Conservation (phyloP, 176 grass and related monocot species). For the Zea luxurians region DNA sequence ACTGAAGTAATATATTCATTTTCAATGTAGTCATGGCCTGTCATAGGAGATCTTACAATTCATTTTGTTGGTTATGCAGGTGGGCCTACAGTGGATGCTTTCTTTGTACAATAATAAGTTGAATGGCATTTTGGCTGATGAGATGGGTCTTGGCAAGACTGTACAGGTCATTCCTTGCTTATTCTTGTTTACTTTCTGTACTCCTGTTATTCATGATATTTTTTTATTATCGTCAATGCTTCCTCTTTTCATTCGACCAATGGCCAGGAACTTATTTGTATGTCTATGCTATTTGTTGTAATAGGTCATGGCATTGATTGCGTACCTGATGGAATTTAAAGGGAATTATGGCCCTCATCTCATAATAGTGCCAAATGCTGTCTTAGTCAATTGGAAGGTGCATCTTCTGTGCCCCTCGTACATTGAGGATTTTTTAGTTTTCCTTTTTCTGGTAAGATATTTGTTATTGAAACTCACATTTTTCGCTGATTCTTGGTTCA, state of each 20-base stretch:
- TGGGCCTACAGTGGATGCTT: constrained; percentile 99
- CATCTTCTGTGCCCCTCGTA: constrained; percentile 30
- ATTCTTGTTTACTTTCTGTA: constrained; percentile 16
- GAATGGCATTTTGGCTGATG: constrained; percentile 99
- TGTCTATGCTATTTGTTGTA: constrained; percentile 11
- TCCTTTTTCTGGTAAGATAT: constrained; percentile 9
- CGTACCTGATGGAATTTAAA: constrained; percentile 99
- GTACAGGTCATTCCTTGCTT: constrained; percentile 69
- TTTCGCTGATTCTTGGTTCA: constrained; percentile 49
- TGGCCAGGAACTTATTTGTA: constrained; percentile 32
- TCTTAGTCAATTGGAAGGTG: constrained; percentile 99
- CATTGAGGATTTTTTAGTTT: constrained; percentile 20
- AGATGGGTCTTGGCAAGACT: constrained; percentile 99
- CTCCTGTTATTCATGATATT: constrained; percentile 18
- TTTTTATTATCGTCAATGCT: not conserved
- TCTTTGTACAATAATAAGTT: constrained; percentile 99
- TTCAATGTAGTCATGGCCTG: constrained; percentile 23
- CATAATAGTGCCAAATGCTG: constrained; percentile 99
- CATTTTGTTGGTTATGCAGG: constrained; percentile 50
- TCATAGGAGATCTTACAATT: constrained; percentile 23
- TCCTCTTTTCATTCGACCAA: constrained; percentile 12
- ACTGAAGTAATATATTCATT: constrained; percentile 19
- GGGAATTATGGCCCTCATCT: constrained; percentile 98
- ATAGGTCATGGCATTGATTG: constrained; percentile 98
- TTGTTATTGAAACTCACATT: constrained; percentile 30